Evolutionary conservation across 2,329 filamentous ascomycete species (phyloP).

Genomic region (Pyrenophora seminiperda): DNA sequence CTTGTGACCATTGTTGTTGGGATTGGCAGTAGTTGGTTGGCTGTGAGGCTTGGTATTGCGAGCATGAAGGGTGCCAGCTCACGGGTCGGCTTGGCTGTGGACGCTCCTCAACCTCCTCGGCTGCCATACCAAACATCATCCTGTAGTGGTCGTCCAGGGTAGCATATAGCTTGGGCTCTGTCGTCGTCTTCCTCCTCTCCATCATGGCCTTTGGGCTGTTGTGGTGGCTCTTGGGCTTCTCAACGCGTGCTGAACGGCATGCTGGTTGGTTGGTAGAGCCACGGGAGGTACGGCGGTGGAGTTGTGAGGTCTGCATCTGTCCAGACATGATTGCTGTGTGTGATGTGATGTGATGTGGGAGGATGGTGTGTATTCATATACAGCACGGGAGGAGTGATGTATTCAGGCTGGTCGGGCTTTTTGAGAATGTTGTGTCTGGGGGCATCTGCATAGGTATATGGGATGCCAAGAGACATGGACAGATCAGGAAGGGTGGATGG

Average conservation of each 20-base stretch:
- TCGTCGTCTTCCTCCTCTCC: conserved; percentile 48
- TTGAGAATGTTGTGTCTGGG: conserved; percentile 22
- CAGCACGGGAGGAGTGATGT: conserved; percentile 4
- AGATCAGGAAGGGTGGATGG: conserved; percentile 42
- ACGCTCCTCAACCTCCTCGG: conserved; percentile 36
- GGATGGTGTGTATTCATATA: conserved; percentile 15
- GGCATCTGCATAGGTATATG: conserved; percentile 46
- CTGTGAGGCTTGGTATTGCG: conserved; percentile 43
- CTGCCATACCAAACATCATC: conserved; percentile 48
- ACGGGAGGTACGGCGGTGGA: conserved; percentile 40
- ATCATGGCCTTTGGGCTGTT: conserved; percentile 44
- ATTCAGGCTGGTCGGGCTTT: conserved; percentile 22
- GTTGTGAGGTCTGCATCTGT: conserved; percentile 35
- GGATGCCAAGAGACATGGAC: conserved; percentile 46
- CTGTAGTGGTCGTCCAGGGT: conserved; percentile 50
- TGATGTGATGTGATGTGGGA: conserved; percentile 20
- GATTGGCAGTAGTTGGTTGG: conserved; percentile 30
- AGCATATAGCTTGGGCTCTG: conserved; percentile 46
- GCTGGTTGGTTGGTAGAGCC: conserved; percentile 36
- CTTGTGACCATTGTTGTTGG: conserved; percentile 36
- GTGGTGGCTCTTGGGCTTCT: conserved; percentile 49
- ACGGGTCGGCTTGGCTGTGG: conserved; percentile 58
- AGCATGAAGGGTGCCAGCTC: conserved; percentile 76
- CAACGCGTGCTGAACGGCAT: conserved; percentile 43
- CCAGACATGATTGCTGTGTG: conserved; percentile 31